A percentile compares a stretch with the other conserved stretches of the same genome.
Conservation (phyloP, 225 moss, liverwort and hornwort genomes). For the Pseudisothecium myosuroides region DNA sequence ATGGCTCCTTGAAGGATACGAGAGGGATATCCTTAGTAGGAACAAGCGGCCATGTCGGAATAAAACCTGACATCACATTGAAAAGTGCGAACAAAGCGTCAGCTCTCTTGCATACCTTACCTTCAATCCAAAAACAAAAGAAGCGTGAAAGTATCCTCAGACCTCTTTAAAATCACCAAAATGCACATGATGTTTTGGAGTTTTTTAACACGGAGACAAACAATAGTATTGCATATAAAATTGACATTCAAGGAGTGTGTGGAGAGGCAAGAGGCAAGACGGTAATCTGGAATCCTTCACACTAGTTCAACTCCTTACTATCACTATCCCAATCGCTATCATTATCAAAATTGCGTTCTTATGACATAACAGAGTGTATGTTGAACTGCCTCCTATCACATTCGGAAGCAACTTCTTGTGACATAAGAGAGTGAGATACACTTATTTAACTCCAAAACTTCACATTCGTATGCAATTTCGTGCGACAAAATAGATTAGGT, state of each 20-base stretch:
- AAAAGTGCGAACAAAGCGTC: not conserved
- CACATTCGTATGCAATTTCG: not conserved
- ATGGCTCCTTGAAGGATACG: conserved; percentile 71
- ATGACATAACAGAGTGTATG: not conserved
- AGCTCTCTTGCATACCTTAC: not conserved
- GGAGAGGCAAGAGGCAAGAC: not conserved
- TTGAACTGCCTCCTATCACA: not conserved
- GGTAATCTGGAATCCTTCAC: not conserved
- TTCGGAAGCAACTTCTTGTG: not conserved
- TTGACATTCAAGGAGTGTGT: not conserved
- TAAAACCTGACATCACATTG: conserved; percentile 20
- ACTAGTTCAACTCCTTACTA: not conserved
- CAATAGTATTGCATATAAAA: not conserved
- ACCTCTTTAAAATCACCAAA: not conserved
- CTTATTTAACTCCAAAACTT: not conserved
- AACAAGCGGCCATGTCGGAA: conserved; percentile 61
- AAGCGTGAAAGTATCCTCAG: not conserved
- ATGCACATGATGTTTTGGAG: not conserved
- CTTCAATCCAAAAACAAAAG: not conserved
- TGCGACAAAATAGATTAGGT: not conserved
- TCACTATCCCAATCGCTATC: not conserved
- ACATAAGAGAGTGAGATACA: not conserved
- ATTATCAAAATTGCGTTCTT: not conserved
- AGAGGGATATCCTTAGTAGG: conserved; percentile 77
- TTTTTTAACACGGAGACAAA: not conserved